Base-by-base conservation (phyloP, 495 filamentous ascomycete species). In the Cercophora newfieldiana region DNA sequence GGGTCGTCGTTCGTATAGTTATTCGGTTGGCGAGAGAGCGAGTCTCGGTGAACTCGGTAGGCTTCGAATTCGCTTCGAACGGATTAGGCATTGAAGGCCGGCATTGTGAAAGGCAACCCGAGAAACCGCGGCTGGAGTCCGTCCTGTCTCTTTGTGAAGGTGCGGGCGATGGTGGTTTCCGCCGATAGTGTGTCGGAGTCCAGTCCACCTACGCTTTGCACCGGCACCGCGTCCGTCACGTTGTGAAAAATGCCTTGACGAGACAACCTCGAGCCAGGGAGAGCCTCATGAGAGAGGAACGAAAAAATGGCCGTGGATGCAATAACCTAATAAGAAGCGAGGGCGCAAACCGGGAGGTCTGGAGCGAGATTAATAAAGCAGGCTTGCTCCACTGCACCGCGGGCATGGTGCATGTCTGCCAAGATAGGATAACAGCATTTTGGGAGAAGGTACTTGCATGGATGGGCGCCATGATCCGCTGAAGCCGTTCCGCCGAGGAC, bases 301-400 rank as follows among this genome's bases (percentile, higher is more conserved):
- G 67, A n/a, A n/a, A 61, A 7, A 50, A 30, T 14, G 59, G 48
- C 21, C 49, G 51, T 49, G 44, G 63, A 64, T 22, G 56, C 33
- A 60, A 49, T 49, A 33, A 61, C 49, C 64, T 69, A 62, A 67
- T 59, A 70, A 66, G 49, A 54, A 48, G 33, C n/a, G 65, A 18
- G 44, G 29, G 60, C 66, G 47, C 19, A 66, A 61, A 47, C 61
- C 50, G 71, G 67, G 55, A 67, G 56, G 49, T 61, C 50, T 59
- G 65, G 71, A 69, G 71, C 66, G 71, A 74, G 71, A 73, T 75
- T 74, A 75, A 68, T 74, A 70, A 66, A 63, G 44, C 37, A 57
- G 64, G 58, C 28, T n/a, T 47, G 62, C 63, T 66, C 64, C 29
- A 59, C 64, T 30, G 49, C 59, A 49, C 44, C 47, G 59, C 24